Percentiles rank a stretch among this genome's conserved stretches.
phyloP scores from a whole-genome alignment of 2,329 filamentous ascomycete species.

The Diaporthe citrichinensis region DNA sequence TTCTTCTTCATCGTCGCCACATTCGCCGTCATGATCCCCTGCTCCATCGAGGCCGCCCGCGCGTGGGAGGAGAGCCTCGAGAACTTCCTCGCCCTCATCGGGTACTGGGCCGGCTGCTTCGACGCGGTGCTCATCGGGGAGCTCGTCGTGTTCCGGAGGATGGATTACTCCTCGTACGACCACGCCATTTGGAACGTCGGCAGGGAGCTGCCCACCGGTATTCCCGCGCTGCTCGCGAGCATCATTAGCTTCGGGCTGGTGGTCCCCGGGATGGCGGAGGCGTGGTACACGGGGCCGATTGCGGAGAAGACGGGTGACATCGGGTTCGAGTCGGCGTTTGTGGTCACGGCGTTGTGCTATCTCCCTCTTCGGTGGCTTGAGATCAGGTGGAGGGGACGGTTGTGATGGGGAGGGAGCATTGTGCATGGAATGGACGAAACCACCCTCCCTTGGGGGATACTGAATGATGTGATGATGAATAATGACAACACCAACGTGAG shows the following conservation, averaged over 20 bases:
- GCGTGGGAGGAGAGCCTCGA: conserved; percentile 71
- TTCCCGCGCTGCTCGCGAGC: conserved; percentile 62
- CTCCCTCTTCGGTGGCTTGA: conserved; percentile 63
- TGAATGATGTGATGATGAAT: conserved; percentile 8
- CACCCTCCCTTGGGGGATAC: neutral
- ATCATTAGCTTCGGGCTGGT: conserved; percentile 65
- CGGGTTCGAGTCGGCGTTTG: conserved; percentile 75
- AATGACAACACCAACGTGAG: neutral
- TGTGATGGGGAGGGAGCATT: conserved; percentile 13
- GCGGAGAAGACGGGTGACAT: conserved; percentile 73
- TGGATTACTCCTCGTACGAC: conserved; percentile 61
- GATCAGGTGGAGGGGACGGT: conserved; percentile 50
- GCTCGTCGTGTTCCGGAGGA: conserved; percentile 62
- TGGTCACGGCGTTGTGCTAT: conserved; percentile 62
- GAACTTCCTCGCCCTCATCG: conserved; percentile 70
- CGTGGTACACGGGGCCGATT: conserved; percentile 74
- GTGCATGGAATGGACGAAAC: neutral
- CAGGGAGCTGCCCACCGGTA: conserved; percentile 59
- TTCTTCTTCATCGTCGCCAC: conserved; percentile 70
- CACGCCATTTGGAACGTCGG: conserved; percentile 63
- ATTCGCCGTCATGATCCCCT: conserved; percentile 71
- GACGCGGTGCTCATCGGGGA: conserved; percentile 64
- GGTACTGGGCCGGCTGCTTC: conserved; percentile 71
- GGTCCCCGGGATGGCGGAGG: conserved; percentile 72
- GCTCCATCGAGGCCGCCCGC: conserved; percentile 67